These are phyloP conservation scores for Phlegmacium glaucopus DNA, from an alignment of 768 basidiomycete genomes.

Conservation along the genomic window DNA sequence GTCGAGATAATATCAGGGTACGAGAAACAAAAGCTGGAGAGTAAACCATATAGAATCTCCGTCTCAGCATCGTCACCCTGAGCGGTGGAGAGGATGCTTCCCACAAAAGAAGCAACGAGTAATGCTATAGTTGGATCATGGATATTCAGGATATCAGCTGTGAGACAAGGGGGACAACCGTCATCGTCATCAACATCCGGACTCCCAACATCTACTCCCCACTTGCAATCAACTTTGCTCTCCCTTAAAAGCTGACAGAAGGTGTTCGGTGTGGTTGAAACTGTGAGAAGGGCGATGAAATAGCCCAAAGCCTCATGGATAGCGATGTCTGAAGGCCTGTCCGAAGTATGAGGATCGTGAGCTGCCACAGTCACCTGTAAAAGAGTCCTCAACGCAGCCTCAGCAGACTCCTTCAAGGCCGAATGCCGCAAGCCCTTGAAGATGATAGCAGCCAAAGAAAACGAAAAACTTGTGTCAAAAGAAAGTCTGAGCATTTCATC, in stretches of 20 bases:
- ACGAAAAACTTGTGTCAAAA: conserved; percentile 77
- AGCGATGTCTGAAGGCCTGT: conserved; percentile 43
- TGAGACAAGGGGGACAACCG: conserved; percentile 48
- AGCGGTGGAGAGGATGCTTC: conserved; percentile 69
- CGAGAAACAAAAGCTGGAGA: conserved; percentile 63
- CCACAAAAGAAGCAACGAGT: conserved; percentile 69
- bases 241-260: conserved; percentile 64
- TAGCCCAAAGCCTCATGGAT: conserved; percentile 67
- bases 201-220: conserved; percentile 36
- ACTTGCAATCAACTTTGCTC: conserved; percentile 50
- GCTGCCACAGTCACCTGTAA: conserved; percentile 57
- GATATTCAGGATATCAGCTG: conserved; percentile 57
- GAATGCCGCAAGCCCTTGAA: conserved; percentile 84
- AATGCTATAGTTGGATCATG: conserved; percentile 63
- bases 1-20: conserved; percentile 74
- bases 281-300: conserved; percentile 74
- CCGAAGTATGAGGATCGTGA: conserved; percentile 25
- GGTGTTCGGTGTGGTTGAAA: conserved; percentile 52
- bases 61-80: conserved; percentile 82
- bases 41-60: conserved; percentile 71
- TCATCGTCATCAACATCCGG: conserved; percentile 35
- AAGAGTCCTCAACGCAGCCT: conserved; percentile 58
- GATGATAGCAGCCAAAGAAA: conserved; percentile 77
- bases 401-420: conserved; percentile 57
- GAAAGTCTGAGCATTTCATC: conserved; percentile 72